phyloP scores from a whole-genome alignment of 78 protist genomes.

The Thecamonas trahens region DNA sequence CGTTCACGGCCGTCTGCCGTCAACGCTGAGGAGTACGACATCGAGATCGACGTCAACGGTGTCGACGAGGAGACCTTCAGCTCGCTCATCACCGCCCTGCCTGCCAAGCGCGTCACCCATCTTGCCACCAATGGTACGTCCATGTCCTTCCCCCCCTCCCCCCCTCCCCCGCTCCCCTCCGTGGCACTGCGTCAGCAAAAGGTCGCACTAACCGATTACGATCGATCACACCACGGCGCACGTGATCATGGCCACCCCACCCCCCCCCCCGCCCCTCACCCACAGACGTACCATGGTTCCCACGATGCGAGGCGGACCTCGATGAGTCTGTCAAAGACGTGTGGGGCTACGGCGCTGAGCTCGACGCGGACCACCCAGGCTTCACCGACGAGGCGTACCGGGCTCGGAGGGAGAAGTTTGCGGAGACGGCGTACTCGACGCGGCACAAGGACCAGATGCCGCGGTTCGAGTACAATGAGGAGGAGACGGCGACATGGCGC shows the following conservation, averaged over 20 bases:
- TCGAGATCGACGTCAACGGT: slow-evolving; percentile 40
- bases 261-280: not conserved
- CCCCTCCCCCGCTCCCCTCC: not conserved
- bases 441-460: slow-evolving; percentile 60
- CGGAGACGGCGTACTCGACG: slow-evolving; percentile 9
- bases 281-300: slow-evolving; percentile 45
- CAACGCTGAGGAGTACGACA: slow-evolving; percentile 33
- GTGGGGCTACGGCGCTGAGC: slow-evolving; percentile 55
- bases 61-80: not conserved
- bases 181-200: not conserved
- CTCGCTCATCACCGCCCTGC: slow-evolving; percentile 13
- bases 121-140: not conserved
- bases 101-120: slow-evolving; percentile 8
- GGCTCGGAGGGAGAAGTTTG: slow-evolving; percentile 56
- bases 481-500: slow-evolving; percentile 74
- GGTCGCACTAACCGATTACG: not conserved
- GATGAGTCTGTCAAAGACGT: slow-evolving; percentile 35
- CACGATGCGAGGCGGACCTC: slow-evolving; percentile 36
- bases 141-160: not conserved
- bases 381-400: slow-evolving; percentile 75
- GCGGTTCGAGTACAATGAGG: slow-evolving; percentile 53
- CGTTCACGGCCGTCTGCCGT: slow-evolving; percentile 51
- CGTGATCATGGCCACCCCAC: not conserved
- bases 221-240: not conserved
- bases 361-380: slow-evolving; percentile 83